Conservation (phyloP, 148 eudicot genomes). For the Nepenthes gracilis region DNA sequence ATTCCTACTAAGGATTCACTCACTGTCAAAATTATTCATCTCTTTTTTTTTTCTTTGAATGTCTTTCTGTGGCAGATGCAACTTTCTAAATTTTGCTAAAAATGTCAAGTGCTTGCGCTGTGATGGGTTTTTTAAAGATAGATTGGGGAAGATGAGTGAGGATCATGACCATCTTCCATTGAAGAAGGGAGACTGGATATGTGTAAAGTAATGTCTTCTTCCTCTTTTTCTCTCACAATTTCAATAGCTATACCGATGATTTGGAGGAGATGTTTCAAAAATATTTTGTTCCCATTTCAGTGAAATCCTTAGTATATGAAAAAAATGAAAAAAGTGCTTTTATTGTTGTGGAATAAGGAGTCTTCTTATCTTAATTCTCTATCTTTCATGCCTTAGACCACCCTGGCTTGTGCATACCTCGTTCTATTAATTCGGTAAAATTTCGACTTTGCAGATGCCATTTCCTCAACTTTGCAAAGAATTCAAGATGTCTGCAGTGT, state of each 20-base stretch:
- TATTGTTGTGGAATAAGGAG: no score
- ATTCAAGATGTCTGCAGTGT: slow-evolving; percentile 39
- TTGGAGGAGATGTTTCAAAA: no score
- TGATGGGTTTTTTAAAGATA: slow-evolving; percentile 22
- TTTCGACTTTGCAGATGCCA: slow-evolving; percentile 31
- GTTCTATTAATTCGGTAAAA: not conserved
- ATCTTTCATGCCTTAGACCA: not conserved
- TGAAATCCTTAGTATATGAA: no score
- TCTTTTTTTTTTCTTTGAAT: not conserved
- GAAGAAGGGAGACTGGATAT: slow-evolving; percentile 61
- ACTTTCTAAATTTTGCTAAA: slow-evolving; percentile 36
- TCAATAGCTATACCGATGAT: no score
- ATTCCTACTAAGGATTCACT: not conserved
- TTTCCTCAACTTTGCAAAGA: slow-evolving; percentile 47
- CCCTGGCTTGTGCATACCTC: not conserved
- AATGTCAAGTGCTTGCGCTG: slow-evolving; percentile 39
- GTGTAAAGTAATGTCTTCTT: slow-evolving; percentile 29
- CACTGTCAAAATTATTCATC: not conserved
- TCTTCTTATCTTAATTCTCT: no score
- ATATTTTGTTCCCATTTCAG: no score
- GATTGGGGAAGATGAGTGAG: slow-evolving; percentile 16
- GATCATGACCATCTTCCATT: slow-evolving; percentile 27
- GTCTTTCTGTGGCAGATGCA: slow-evolving; percentile 27
- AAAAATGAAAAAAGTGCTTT: no score
- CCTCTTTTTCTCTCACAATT: not conserved